Evolutionary conservation across 345 rosid species (phyloP), one percentile per base, ranked within the genome.

Genomic region (Populus alba): DNA sequence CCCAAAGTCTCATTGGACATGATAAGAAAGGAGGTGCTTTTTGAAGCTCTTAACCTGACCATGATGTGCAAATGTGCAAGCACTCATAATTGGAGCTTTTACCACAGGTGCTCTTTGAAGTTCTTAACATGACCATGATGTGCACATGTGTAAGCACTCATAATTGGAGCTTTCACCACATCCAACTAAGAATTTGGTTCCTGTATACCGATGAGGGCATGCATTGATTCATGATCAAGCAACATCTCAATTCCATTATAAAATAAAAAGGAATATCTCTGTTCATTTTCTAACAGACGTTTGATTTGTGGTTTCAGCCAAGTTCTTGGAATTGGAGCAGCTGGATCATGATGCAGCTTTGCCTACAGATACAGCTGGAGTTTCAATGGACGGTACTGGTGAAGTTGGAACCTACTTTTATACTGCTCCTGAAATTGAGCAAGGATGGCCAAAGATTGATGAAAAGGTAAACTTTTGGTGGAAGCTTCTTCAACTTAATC

Each of bases 401-500:
- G 92, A 90, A 87, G 92, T 94, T 47, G 99, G 99, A 81, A 95
- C 99, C 63, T 95, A 91, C 80, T 93, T 95, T 72, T 95, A 95
- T 74, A 95, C 98, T 78, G 99, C 99, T 15, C 99, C 99, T 70
- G 99, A 95, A 87, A 95, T 95, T 81, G 99, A 95, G 85, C 99
- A 95, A 84, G 89, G 91, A 39, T 95, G 99, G 99, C 98, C 99
- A 70, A 95, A 91, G 88, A 93, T 95, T 80, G 97, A 95, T 86
- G 99, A 95, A 85, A 95, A 92, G 97, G 99, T 95, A 57, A 79
- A 79, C 75, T 23, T 66, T 65, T 81, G 55, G 75, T 72, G 71
- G 39, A 62, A 29, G 33, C 62, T 63, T 71, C 13, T 80, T 66
- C 74, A 45, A 66, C 51, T 79, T 51, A 47, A 51, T 80, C 74